Evolutionary conservation across 176 grass and related monocot species (phyloP).

Genomic region (Triticum timopheevii): DNA sequence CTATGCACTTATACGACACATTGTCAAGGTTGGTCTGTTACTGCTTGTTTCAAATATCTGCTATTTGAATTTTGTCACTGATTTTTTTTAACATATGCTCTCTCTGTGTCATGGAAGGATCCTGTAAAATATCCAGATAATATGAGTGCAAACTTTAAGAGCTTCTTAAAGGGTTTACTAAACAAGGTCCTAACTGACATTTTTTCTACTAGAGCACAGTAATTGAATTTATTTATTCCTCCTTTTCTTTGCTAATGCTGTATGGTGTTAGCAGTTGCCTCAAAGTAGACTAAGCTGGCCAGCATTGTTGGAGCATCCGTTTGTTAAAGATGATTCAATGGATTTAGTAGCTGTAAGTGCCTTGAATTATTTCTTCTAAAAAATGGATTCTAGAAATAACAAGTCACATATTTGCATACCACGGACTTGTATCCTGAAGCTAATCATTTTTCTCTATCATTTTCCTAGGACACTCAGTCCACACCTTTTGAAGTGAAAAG

Average conservation of each 20-base stretch:
- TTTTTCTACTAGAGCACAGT: not conserved
- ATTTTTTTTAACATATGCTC: constrained; percentile 15
- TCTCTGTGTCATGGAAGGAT: constrained; percentile 49
- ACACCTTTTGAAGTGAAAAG: constrained; percentile 41
- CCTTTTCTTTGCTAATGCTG: constrained; percentile 43
- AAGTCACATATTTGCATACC: constrained; percentile 6
- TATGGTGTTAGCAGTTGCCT: constrained; percentile 59
- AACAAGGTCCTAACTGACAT: constrained; percentile 62
- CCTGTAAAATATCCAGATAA: constrained; percentile 98
- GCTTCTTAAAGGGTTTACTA: constrained; percentile 90
- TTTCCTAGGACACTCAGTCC: constrained; percentile 33
- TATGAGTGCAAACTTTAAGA: constrained; percentile 90
- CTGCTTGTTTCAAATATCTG: constrained; percentile 30
- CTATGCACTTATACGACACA: constrained; percentile 90
- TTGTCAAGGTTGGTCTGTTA: constrained; percentile 71
- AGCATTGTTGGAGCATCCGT: constrained; percentile 83
- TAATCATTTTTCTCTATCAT: not conserved
- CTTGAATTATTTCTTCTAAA: not conserved
- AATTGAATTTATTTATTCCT: constrained; percentile 18
- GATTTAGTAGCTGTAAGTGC: constrained; percentile 33
- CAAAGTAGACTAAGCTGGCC: constrained; percentile 95
- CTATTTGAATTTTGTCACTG: not conserved
- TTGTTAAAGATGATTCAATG: constrained; percentile 80
- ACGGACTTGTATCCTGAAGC: not conserved
- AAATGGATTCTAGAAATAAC: constrained; percentile 7